Evolutionary conservation across 768 basidiomycete species (phyloP), one percentile per base, ranked within the genome.

Genomic region (Hypholoma fasciculare): DNA sequence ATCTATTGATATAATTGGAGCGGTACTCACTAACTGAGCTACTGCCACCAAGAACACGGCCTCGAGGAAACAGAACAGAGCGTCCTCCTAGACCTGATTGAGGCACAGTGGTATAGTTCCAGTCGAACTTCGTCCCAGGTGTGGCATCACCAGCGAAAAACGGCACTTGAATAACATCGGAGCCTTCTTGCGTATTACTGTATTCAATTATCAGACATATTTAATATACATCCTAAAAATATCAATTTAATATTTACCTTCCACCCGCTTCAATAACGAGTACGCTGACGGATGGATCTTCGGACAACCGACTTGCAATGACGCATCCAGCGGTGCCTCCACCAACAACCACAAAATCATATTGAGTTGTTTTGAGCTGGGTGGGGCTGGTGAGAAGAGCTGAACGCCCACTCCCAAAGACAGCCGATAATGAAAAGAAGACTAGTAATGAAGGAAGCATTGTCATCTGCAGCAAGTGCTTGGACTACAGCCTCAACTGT

Each of bases 321-420:
- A 72, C 72, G 49, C 64, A 67, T 38, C 75, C 75, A 2, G 69
- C 72, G 16, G 67, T 67, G 0, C 74, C 72, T 65, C 67, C 71
- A 54, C 72, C 71, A 27, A 73, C 66, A 26, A 73, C 59, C 19
- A 71, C 62, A 39, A 68, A 70, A 49, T 73, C 70, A 46, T 60
- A 71, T 26, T 58, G n/a, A 20, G 4, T 30, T 12, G 40, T 20
- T 11, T 27, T 46, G 44, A 55, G 54, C 14, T 60, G 49, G 34
- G 30, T 44, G 2, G 54, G 54, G 23, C 52, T 40, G 16, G 34
- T 43, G 7, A 55, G 48, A 13, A 57, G 49, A 17, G 48, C 56
- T 4, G 48, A 44, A 11, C 6, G 17, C 42, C 16, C 56, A 12
- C 19, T 13, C 1, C 17, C 20, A 13, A 20, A 57, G 16, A 49